Percentiles rank a stretch among this genome's conserved stretches.
These are phyloP conservation scores for Solanum medicagineum DNA, from an alignment of 257 asterid species.

Conservation along the genomic window DNA sequence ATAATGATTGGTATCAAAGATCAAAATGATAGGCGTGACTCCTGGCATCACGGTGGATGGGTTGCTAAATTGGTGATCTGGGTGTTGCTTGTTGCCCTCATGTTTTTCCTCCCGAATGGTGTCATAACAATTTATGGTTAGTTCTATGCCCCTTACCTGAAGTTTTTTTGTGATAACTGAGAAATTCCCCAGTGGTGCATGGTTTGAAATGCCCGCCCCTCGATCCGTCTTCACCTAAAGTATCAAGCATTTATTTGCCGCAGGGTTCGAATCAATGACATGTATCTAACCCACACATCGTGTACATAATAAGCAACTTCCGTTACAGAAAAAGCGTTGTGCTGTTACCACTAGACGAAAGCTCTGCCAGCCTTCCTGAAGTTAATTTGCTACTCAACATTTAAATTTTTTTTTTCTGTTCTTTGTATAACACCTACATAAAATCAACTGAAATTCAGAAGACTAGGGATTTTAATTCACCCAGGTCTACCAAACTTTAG, in stretches of 20 bases:
- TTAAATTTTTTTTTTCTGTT: background rate
- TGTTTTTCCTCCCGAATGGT: constrained; percentile 81
- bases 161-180: background rate
- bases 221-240: background rate
- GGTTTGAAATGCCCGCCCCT: background rate
- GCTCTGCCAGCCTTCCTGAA: background rate
- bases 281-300: background rate
- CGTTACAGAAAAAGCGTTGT: background rate
- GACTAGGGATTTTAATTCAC: background rate
- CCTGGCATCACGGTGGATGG: constrained; percentile 95
- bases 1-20: constrained; percentile 88
- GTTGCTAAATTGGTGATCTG: constrained; percentile 60
- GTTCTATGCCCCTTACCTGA: constrained; percentile 1
- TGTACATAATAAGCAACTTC: background rate
- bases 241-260: background rate
- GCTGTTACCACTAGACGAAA: background rate
- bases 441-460: background rate
- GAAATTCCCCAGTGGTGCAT: background rate
- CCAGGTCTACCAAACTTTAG: background rate
- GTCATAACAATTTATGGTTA: constrained; percentile 52
- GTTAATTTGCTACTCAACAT: background rate
- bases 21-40: constrained; percentile 88
- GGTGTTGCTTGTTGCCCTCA: constrained; percentile 67
- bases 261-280: background rate
- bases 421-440: background rate